A percentile compares a stretch with the other conserved stretches of the same genome.
These are phyloP conservation scores for Penicillium daleae DNA, from an alignment of 495 filamentous ascomycete genomes.

Conservation along the genomic window DNA sequence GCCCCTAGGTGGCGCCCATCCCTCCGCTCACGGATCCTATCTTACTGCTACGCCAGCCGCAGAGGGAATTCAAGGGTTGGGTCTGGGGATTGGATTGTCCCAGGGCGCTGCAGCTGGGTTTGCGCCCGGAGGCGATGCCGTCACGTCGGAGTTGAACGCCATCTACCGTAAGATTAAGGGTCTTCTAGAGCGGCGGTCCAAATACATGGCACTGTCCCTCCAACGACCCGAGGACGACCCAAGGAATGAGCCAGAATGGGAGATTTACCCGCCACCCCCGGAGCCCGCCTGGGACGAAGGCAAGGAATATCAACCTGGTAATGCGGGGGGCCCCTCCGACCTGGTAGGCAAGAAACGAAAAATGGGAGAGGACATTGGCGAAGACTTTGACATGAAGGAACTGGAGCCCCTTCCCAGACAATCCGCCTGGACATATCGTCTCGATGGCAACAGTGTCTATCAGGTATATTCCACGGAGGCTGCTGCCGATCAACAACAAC, in stretches of 20 bases:
- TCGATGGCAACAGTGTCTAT: slow-evolving; percentile 86
- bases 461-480: slow-evolving; percentile 76
- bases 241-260: slow-evolving; percentile 80
- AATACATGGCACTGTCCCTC: slow-evolving; percentile 85
- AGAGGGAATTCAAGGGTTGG: slow-evolving; percentile 55
- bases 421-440: slow-evolving; percentile 68
- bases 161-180: slow-evolving; percentile 89
- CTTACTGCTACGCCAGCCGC: slow-evolving; percentile 36
- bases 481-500: slow-evolving; percentile 62
- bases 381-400: slow-evolving; percentile 85
- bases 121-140: slow-evolving; percentile 63
- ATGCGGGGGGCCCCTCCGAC: slow-evolving; percentile 27
- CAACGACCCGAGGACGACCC: slow-evolving; percentile 83
- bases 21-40: slow-evolving; percentile 41
- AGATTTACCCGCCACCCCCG: slow-evolving; percentile 87
- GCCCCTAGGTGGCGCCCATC: slow-evolving; percentile 51
- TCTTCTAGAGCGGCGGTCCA: slow-evolving; percentile 81
- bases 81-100: slow-evolving; percentile 54
- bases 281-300: slow-evolving; percentile 87
- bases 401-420: slow-evolving; percentile 67
- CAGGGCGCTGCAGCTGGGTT: slow-evolving; percentile 47
- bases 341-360: slow-evolving; percentile 65
- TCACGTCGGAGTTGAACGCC: slow-evolving; percentile 77
- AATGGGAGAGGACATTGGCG: slow-evolving; percentile 86
- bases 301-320: slow-evolving; percentile 47